Conservation (phyloP, 1,139 yeast species). For the Geotrichum armillariae region DNA sequence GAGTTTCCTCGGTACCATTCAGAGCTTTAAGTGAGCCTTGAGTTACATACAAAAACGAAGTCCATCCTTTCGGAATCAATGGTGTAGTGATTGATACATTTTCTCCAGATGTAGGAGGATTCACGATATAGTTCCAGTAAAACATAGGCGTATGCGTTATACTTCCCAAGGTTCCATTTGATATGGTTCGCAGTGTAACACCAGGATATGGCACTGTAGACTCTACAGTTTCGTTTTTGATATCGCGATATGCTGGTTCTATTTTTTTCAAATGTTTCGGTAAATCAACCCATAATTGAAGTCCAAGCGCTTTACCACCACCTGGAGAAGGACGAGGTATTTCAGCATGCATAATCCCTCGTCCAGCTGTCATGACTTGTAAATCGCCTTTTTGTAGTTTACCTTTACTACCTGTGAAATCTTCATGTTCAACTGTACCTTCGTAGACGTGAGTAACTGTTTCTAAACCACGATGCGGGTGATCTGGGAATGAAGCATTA, state of each 20-base stretch:
- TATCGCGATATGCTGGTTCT: conserved; percentile 74
- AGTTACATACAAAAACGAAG: conserved; percentile 58
- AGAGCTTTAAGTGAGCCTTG: not conserved
- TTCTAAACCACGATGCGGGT: conserved; percentile 84
- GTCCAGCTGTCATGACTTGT: conserved; percentile 89
- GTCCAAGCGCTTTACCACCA: conserved; percentile 45
- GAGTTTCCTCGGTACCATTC: conserved; percentile 42
- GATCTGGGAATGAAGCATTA: conserved; percentile 68
- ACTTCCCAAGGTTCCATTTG: conserved; percentile 31
- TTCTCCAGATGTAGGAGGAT: not conserved
- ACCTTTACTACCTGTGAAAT: conserved; percentile 77
- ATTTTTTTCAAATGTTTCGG: conserved; percentile 66
- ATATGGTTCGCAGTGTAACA: conserved; percentile 35
- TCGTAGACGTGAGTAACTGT: conserved; percentile 67
- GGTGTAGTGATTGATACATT: not conserved
- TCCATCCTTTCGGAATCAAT: conserved; percentile 53
- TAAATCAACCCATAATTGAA: conserved; percentile 86
- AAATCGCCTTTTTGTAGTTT: conserved; percentile 72
- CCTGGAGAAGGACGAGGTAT: conserved; percentile 49
- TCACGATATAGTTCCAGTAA: conserved; percentile 5
- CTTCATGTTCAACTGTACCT: conserved; percentile 85
- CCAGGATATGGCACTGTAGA: conserved; percentile 62
- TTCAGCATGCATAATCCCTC: conserved; percentile 77
- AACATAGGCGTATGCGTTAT: conserved; percentile 5
- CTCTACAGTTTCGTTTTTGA: conserved; percentile 70